Base-by-base conservation (phyloP, 2,329 filamentous ascomycete genomes). In the Scortechinia acanthostroma region DNA sequence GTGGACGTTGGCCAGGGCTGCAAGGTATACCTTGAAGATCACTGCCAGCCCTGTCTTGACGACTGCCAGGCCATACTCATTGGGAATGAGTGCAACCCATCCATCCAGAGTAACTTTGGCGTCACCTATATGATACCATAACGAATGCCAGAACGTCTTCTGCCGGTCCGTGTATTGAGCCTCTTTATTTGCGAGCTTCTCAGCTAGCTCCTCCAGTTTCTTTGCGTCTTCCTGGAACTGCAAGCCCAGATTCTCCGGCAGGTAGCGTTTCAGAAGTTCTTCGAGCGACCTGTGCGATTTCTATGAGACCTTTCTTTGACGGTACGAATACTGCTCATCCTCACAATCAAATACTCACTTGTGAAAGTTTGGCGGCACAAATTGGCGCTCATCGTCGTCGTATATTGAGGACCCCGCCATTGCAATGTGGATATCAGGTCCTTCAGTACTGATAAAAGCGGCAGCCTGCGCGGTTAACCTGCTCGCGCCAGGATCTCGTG, bases 1-100 rank as follows among this genome's bases (percentile, higher is more conserved):
- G 10, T 30, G 10, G 10, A 10, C n/a, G 10, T 30, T 30, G 25
- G 25, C 25, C 10, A 10, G 10, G 25, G 25, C 25, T 10, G 25
- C n/a, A 10, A 10, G 25, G n/a, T 30, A 30, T 30, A 33, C 42
- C 22, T 44, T 21, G 22, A 44, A 44, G 42, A 44, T 22, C 4
- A 44, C 42, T 14, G 42, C 42, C 20, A 44, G 5, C 17, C 42
- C 42, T 5, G 42, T 44, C 42, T 44, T 44, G n/a, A 44, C 42
- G 14, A 44, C 22, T 3, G 42, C 42, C 22, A 44, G 42, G 19
- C 42, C 42, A 17, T 44, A 44, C 19, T 44, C 42, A 44, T 44
- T 23, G 10, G 42, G 42, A 13, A 44, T 44, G 4, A 44, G 15
- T 3, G 20, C 16, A 17, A 44, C 15, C 42, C 42, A 44, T 3